Conservation (phyloP, 331 rosid genomes). For the Malus hybrid region DNA sequence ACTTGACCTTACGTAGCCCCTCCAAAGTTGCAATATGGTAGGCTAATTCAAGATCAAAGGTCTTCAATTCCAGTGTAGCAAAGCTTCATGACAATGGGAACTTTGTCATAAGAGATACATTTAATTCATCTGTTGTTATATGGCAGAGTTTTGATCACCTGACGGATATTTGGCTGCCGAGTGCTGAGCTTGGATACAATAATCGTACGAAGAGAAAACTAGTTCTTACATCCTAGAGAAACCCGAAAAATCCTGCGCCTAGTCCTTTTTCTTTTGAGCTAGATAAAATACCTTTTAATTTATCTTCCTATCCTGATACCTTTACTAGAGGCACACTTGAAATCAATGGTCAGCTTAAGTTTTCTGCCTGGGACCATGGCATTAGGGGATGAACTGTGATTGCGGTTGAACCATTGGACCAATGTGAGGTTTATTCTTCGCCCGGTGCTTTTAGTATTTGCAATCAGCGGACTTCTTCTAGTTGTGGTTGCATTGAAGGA, state of each 20-base stretch:
- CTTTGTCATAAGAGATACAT: slow-evolving; percentile 13
- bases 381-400: not conserved
- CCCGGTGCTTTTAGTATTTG: slow-evolving; percentile 11
- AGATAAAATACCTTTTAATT: no score
- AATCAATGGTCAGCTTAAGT: slow-evolving; percentile 9
- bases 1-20: not conserved
- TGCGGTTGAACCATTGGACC: slow-evolving; percentile 2
- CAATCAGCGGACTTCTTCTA: not conserved
- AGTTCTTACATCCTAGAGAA: slow-evolving; percentile 9
- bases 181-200: slow-evolving; percentile 11
- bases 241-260: not conserved
- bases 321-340: slow-evolving; percentile 14
- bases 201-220: not conserved
- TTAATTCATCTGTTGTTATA: not conserved
- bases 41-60: not conserved
- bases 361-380: not conserved
- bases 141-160: slow-evolving; percentile 37
- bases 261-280: slow-evolving; percentile 12
- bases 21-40: slow-evolving; percentile 11
- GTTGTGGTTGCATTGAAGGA: slow-evolving; percentile 23
- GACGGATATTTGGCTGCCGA: slow-evolving; percentile 27
- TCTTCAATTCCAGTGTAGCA: not conserved
- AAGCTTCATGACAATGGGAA: slow-evolving; percentile 22
- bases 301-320: not conserved
- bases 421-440: not conserved